Evolutionary conservation across 208 protist genomes (phyloP), one percentile per base, ranked within the genome.

Genomic region (Leishmania arabica): DNA sequence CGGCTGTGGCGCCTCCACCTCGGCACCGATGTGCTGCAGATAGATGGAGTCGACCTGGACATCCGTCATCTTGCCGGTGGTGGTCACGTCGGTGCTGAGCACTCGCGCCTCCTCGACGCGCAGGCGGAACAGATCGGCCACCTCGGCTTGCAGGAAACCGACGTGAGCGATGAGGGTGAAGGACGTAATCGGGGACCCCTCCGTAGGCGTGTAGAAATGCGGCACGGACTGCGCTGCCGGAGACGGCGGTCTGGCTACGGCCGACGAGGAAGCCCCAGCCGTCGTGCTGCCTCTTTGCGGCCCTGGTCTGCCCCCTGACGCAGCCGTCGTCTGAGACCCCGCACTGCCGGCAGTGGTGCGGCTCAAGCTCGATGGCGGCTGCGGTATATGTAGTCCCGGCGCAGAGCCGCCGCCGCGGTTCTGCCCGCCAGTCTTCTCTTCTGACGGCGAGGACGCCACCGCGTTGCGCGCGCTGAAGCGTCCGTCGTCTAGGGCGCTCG

Each of bases 1-100:
- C 11, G 74, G 66, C 49, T 62, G 49, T 24, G 78, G 56, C 2
- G 31, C 62, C 80, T 79, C 77, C 74, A 91, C 90, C 40, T 88
- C 75, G 37, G 86, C 83, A 15, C 90, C 90, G 51, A 87, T 83
- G 82, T 91, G 88, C 81, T 91, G 87, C 42, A 90, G 58, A 34
- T 60, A 76, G 27, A 90, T 64, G 9, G 78, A 74, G 34, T 27
- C 77, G 65, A 79, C 37, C 66, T 65, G 75, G 19, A 66, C 49
- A 24, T 83, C 85, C 7, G 78, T 66, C 15, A 68, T 78, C 54
- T 64, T 56, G 11, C 75, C 79, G 40, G 75, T 70, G 62, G 72
- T 83, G 79, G 75, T 80, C 24, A 34, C 66, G 24, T 80, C 62
- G 58, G 68, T 73, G 83, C 83, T 80, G 71, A 56, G 85, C 34